Conservation (phyloP, 495 filamentous ascomycete species). For the Glarea lozoyensis region DNA sequence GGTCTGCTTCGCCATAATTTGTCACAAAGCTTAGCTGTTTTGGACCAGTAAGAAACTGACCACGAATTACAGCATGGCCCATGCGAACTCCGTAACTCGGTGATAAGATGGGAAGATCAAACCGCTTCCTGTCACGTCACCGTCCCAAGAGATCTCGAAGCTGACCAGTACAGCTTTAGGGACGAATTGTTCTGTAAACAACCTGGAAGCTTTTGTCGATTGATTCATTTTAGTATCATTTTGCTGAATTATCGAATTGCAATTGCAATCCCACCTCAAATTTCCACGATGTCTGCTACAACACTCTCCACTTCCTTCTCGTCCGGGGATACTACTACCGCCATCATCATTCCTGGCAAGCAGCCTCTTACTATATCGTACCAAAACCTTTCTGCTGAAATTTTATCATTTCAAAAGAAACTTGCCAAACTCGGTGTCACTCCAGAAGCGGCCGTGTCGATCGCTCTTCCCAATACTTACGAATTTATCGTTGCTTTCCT, state of each 20-base stretch:
- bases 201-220: too few species aligned
- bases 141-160: background rate
- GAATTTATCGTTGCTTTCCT: conserved; percentile 79
- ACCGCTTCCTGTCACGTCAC: conserved; percentile 5
- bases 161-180: too few species aligned
- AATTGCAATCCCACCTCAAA: background rate
- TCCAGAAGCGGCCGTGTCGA: conserved; percentile 58
- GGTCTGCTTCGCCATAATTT: too few species aligned
- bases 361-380: conserved; percentile 54
- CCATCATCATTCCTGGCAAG: conserved; percentile 58
- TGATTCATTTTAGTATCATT: too few species aligned
- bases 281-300: conserved; percentile 14
- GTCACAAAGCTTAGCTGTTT: too few species aligned
- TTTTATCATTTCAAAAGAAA: conserved; percentile 57
- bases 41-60: too few species aligned
- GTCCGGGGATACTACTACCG: conserved; percentile 30
- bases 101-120: conserved; percentile 5
- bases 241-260: background rate
- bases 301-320: conserved; percentile 23
- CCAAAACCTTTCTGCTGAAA: conserved; percentile 48
- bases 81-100: conserved; percentile 4
- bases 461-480: conserved; percentile 68
- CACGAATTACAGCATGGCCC: too few species aligned
- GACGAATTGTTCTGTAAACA: too few species aligned
- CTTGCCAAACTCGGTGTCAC: conserved; percentile 62